Evolutionary conservation across 345 rosid species (phyloP).

Genomic region (Carallia brachiata): DNA sequence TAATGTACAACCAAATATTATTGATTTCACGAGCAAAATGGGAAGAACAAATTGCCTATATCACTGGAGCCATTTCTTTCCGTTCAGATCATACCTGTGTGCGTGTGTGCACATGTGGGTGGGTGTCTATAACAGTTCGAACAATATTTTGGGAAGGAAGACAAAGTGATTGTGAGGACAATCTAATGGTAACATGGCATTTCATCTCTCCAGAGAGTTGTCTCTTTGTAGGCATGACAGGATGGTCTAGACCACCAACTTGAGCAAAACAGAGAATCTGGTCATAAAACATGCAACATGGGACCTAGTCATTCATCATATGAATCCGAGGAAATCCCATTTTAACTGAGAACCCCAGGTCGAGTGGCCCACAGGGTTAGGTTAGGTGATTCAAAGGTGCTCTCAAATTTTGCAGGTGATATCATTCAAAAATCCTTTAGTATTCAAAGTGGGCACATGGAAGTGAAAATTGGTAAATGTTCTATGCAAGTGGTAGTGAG

Average conservation of each 20-base stretch:
- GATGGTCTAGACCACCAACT: background rate
- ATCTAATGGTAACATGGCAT: background rate
- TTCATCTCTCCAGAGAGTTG: background rate
- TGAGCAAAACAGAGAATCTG: background rate
- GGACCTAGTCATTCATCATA: background rate
- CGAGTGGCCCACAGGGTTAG: too few relatives aligned
- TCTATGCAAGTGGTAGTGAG: background rate
- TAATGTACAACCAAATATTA: background rate
- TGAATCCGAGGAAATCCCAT: too few relatives aligned
- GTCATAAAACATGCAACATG: background rate
- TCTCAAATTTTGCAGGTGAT: background rate
- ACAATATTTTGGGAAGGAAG: background rate
- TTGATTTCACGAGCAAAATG: too few relatives aligned
- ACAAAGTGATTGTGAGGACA: background rate
- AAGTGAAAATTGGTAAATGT: conserved; percentile 4
- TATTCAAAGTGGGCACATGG: background rate
- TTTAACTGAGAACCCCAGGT: background rate
- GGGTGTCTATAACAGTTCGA: background rate
- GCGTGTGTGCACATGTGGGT: too few relatives aligned
- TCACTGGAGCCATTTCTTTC: too few relatives aligned
- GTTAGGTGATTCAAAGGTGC: background rate
- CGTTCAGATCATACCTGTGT: too few relatives aligned
- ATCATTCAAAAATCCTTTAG: background rate
- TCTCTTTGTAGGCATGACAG: background rate
- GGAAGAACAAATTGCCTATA: too few relatives aligned